Conservation (phyloP, 2,329 filamentous ascomycete species). For the Alternaria angustiovoidea region DNA sequence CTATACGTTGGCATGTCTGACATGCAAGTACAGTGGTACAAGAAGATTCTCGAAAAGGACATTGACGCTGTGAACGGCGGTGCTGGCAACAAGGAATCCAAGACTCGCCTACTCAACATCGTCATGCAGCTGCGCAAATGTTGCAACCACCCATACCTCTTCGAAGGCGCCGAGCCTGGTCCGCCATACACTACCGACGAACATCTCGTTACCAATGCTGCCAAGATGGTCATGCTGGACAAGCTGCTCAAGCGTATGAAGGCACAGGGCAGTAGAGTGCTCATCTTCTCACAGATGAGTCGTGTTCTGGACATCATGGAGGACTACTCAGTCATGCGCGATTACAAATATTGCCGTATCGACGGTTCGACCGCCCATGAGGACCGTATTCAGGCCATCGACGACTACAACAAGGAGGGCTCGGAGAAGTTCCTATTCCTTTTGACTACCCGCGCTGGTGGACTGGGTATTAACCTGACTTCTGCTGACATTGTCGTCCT, state of each 20-base stretch:
- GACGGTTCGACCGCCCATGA: constrained; percentile 97
- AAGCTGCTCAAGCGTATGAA: constrained; percentile 85
- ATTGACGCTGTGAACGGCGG: constrained; percentile 98
- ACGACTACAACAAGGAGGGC: constrained; percentile 95
- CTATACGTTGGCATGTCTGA: constrained; percentile 98
- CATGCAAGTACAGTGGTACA: constrained; percentile 99
- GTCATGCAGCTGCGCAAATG: constrained; percentile 99
- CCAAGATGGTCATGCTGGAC: constrained; percentile 97
- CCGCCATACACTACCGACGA: constrained; percentile 98
- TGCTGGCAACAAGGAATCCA: constrained; percentile 94
- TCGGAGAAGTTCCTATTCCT: constrained; percentile 93
- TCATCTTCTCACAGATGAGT: constrained; percentile 99
- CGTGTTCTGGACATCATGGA: constrained; percentile 95
- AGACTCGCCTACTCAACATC: constrained; percentile 95
- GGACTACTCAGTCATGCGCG: constrained; percentile 96
- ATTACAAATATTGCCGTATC: constrained; percentile 96
- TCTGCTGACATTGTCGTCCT: constrained; percentile 94
- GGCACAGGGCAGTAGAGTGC: constrained; percentile 87
- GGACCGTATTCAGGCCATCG: constrained; percentile 95
- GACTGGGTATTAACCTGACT: constrained; percentile 95
- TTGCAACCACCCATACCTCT: constrained; percentile 98
- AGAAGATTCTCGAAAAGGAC: constrained; percentile 98
- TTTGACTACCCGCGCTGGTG: constrained; percentile 92
- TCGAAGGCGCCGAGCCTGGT: constrained; percentile 95
- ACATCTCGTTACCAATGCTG: constrained; percentile 90